phyloP scores from a whole-genome alignment of 331 rosid species.

The Rosa hybrid region DNA sequence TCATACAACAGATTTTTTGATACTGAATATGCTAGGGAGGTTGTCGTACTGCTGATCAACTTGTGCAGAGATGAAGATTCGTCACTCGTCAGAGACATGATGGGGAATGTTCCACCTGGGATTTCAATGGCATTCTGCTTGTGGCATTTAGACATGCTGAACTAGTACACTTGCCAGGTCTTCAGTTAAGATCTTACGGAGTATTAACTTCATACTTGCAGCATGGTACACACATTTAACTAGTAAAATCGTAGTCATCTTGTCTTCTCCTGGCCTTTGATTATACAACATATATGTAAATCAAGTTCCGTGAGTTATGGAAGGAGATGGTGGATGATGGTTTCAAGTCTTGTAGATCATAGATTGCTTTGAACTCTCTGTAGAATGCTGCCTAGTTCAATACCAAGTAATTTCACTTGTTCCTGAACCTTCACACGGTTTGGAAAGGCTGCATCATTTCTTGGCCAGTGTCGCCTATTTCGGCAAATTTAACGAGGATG shows the following conservation, averaged over 20 bases:
- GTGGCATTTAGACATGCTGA: not conserved
- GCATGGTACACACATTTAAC: not conserved
- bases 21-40: slow-evolving; percentile 3
- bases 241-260: not conserved
- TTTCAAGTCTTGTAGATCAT: not conserved
- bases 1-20: slow-evolving; percentile 34
- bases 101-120: not conserved
- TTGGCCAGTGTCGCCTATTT: not conserved
- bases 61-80: slow-evolving; percentile 15
- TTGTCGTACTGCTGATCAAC: slow-evolving; percentile 34
- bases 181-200: not conserved
- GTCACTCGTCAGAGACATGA: slow-evolving; percentile 9
- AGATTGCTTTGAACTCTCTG: not conserved
- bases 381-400: not conserved
- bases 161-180: not conserved
- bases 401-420: not conserved
- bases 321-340: not conserved
- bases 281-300: not conserved
- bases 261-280: not conserved
- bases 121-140: not conserved
- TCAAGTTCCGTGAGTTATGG: not conserved
- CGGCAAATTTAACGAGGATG: not conserved
- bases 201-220: not conserved
- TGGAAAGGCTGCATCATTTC: too few species aligned
- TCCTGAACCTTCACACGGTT: not conserved